Percentiles rank a stretch among this genome's conserved stretches.
phyloP scores from a whole-genome alignment of 306 rosid genomes.

The Prunus campanulata region DNA sequence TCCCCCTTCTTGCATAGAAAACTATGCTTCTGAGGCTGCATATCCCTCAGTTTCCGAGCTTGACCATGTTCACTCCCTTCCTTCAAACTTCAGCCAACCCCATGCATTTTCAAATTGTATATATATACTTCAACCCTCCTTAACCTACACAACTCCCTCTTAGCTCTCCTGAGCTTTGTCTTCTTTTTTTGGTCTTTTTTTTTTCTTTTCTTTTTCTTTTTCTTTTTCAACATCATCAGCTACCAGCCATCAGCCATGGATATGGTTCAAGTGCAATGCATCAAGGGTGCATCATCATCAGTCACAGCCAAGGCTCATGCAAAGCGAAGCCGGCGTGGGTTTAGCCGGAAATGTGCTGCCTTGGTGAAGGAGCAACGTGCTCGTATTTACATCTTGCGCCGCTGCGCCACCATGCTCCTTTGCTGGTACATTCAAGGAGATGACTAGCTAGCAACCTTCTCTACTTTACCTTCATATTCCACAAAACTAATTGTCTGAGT shows the following conservation, averaged over 20 bases:
- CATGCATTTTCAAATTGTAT: neutral
- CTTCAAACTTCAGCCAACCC: constrained; percentile 44
- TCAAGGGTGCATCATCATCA: constrained; percentile 8
- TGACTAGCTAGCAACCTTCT: constrained; percentile 32
- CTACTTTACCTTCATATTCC: neutral
- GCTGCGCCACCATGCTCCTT: constrained; percentile 95
- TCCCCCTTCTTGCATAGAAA: constrained; percentile 53
- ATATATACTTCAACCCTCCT: constrained; percentile 14
- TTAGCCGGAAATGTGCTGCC: constrained; percentile 67
- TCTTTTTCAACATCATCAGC: neutral
- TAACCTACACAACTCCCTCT: constrained; percentile 21
- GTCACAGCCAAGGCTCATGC: constrained; percentile 10
- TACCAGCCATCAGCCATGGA: constrained; percentile 34
- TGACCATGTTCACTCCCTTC: constrained; percentile 65
- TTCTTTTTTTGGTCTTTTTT: constrained; percentile 14
- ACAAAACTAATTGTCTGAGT: neutral
- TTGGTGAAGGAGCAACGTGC: constrained; percentile 86
- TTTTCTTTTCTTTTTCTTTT: neutral
- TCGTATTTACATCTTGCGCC: constrained; percentile 77
- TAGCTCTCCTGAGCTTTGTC: constrained; percentile 19
- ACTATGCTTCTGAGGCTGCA: constrained; percentile 47
- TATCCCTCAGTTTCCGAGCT: constrained; percentile 84
- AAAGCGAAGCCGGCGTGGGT: constrained; percentile 46
- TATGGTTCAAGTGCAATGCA: constrained; percentile 35
- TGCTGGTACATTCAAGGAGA: constrained; percentile 97